A percentile compares a stretch with the other conserved stretches of the same genome.
These are phyloP conservation scores for Pseudogymnoascus sp. DNA, from an alignment of 2,329 filamentous ascomycete species.

Conservation along the genomic window DNA sequence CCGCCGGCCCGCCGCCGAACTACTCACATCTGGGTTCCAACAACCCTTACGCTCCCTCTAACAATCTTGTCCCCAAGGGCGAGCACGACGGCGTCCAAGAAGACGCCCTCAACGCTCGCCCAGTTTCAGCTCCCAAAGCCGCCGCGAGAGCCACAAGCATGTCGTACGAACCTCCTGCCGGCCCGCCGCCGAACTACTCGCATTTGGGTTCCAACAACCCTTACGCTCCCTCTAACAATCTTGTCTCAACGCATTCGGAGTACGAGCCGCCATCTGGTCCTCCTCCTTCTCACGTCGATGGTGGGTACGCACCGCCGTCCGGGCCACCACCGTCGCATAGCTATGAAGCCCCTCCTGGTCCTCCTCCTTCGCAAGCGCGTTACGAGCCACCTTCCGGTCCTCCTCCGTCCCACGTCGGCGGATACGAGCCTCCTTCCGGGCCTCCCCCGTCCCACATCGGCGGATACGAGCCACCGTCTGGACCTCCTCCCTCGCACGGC, in stretches of 20 bases:
- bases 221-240: neutral
- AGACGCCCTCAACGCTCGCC: neutral
- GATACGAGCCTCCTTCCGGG: neutral
- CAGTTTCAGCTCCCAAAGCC: neutral
- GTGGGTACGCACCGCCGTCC: constrained; percentile 13
- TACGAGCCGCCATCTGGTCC: constrained; percentile 24
- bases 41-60: neutral
- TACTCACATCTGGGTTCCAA: neutral
- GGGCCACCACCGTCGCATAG: constrained; percentile 1
- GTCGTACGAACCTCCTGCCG: neutral
- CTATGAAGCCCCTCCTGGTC: neutral
- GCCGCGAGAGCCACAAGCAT: neutral
- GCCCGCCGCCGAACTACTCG: constrained; percentile 1
- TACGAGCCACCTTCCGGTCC: neutral
- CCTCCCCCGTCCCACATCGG: neutral
- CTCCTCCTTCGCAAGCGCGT: neutral
- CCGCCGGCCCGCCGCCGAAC: neutral
- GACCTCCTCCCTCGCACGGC: constrained; percentile 12
- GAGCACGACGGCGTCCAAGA: neutral
- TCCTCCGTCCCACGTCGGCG: constrained; percentile 4
- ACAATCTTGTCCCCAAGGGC: neutral
- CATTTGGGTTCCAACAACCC: neutral
- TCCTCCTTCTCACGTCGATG: constrained; percentile 20
- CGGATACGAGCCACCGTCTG: constrained; percentile 7
- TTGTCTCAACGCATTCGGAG: no score